A percentile compares a stretch with the other conserved stretches of the same genome.
These are phyloP conservation scores for Leccinum truebloodii DNA, from an alignment of 768 basidiomycete species.

Conservation along the genomic window DNA sequence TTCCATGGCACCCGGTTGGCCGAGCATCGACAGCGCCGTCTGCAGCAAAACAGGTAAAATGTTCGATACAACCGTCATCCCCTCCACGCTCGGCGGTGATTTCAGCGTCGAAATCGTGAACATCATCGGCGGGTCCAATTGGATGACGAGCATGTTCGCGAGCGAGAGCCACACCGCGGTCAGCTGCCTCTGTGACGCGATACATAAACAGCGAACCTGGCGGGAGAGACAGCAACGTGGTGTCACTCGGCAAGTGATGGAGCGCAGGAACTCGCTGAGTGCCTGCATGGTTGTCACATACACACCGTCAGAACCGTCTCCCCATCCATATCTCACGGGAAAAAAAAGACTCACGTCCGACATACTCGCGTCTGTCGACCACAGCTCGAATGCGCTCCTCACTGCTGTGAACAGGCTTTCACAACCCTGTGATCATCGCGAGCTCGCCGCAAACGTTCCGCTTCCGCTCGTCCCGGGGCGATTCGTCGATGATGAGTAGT, in stretches of 20 bases:
- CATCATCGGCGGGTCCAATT: slow-evolving; percentile 72
- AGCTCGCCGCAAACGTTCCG: slow-evolving; percentile 56
- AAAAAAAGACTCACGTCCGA: slow-evolving; percentile 59
- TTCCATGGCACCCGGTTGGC: slow-evolving; percentile 66
- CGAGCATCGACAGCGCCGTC: slow-evolving; percentile 53
- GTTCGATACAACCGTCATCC: slow-evolving; percentile 53
- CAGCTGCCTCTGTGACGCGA: slow-evolving; percentile 67
- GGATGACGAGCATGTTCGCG: slow-evolving; percentile 75
- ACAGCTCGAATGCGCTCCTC: slow-evolving; percentile 62
- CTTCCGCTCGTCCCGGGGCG: slow-evolving; percentile 51
- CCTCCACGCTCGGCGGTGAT: slow-evolving; percentile 53
- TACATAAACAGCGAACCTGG: slow-evolving; percentile 80
- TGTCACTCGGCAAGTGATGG: slow-evolving; percentile 78
- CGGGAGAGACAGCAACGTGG: slow-evolving; percentile 83
- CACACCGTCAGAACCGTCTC: background rate
- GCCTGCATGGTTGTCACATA: slow-evolving; percentile 43
- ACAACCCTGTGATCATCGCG: slow-evolving; percentile 64
- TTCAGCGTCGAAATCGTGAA: slow-evolving; percentile 45
- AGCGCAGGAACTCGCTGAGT: slow-evolving; percentile 80
- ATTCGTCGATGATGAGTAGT: slow-evolving; percentile 56
- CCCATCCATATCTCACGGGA: background rate
- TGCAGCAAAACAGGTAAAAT: slow-evolving; percentile 61
- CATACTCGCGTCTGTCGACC: slow-evolving; percentile 78
- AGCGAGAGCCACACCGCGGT: slow-evolving; percentile 86
- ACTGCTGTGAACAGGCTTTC: slow-evolving; percentile 65